Base-by-base conservation (phyloP, 192 early-diverging fungal species). In the Umbelopsis ramanniana region DNA sequence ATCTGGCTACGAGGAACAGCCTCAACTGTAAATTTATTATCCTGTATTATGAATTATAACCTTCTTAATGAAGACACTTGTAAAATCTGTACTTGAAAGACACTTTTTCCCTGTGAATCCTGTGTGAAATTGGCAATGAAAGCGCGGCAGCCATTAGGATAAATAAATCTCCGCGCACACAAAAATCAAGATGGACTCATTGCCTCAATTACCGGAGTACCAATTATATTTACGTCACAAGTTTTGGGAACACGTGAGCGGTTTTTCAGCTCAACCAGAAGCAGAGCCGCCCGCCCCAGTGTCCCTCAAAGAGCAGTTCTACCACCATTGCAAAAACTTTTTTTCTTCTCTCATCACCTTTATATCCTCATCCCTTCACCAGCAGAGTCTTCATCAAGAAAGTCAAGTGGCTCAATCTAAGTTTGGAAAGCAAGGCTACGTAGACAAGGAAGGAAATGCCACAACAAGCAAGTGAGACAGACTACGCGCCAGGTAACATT, bases 401-500 rank as follows among this genome's bases (percentile, higher is more conserved):
- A 29, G 26, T 63, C 37, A 35, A 63, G 26, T 35, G 57, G 14
- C n/a, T 63, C 8, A 35, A 63, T 26, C 17, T 33, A 35, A 37
- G 26, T 38, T 63, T 14, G 57, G 33, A 60, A 63, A 37, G 2
- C 33, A 63, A 63, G 57, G 57, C 33, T 37, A 14, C 26, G 57
- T 35, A 63, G 57, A 63, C 23, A 63, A 26, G 57, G 26, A 63
- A 29, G 33, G 57, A 29, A 63, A 63, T 63, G 57, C 57, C 57
- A 14, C 57, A 63, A 26, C 57, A 63, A 63, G 57, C 57, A 37
- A 63, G 57, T 63, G 33, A 29, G 23, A 63, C 67, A 46, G 66
- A 79, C 54, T 84, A 86, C 70, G 60, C 80, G 17, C 79, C 83
- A 54, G 87, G 87, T 29, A 83, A 77, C n/a, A 77, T 76, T 22